Evolutionary conservation across 2,329 filamentous ascomycete species (phyloP).

Genomic region (Ophiosphaerella narmari): DNA sequence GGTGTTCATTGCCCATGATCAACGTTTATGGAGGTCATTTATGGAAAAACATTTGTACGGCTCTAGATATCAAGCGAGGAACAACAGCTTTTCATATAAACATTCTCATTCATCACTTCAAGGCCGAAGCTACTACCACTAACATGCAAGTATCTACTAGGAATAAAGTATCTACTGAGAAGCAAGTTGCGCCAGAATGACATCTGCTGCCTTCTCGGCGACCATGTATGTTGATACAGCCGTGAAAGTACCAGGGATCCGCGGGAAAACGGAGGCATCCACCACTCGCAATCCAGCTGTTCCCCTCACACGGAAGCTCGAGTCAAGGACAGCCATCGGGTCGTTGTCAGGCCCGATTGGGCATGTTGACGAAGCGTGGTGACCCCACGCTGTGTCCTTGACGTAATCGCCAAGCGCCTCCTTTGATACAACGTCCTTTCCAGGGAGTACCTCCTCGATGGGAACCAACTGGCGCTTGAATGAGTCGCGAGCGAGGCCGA

Average conservation of each 20-base stretch:
- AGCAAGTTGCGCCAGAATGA: conserved; percentile 49
- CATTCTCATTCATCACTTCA: no score
- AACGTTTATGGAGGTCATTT: background rate
- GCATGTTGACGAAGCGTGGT: conserved; percentile 63
- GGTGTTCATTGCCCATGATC: background rate
- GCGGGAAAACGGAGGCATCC: conserved; percentile 37
- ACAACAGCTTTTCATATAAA: no score
- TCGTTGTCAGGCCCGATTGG: conserved; percentile 59
- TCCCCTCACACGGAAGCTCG: conserved; percentile 57
- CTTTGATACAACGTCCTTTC: conserved; percentile 49
- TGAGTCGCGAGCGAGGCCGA: conserved; percentile 54
- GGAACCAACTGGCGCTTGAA: conserved; percentile 43
- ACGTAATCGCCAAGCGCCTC: conserved; percentile 34
- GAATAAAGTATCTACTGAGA: background rate
- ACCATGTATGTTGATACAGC: conserved; percentile 61
- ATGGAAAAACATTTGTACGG: background rate
- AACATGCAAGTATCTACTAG: no score
- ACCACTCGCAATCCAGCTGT: conserved; percentile 57
- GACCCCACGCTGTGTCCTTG: conserved; percentile 48
- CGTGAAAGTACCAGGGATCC: conserved; percentile 58
- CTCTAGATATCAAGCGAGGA: background rate
- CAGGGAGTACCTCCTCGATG: conserved; percentile 54
- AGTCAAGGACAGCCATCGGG: conserved; percentile 58
- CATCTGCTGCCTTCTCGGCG: conserved; percentile 66
- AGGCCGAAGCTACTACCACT: no score